phyloP scores from a whole-genome alignment of 1,284 basidiomycete genomes.

The Fomitopsis palustris region DNA sequence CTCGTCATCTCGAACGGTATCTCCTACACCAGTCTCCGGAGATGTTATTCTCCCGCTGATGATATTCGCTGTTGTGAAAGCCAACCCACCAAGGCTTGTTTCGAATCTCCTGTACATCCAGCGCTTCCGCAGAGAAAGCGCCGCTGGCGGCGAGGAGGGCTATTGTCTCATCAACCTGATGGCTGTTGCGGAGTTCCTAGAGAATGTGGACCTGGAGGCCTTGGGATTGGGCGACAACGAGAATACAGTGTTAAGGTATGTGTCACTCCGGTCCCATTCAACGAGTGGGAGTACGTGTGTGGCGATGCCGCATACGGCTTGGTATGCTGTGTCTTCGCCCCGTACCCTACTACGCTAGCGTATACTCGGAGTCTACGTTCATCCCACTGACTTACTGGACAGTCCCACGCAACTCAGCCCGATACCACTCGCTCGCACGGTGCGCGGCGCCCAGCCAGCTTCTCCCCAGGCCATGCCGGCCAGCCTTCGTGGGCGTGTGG shows the following conservation, averaged over 20 bases:
- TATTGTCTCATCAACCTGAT: slow-evolving; percentile 93
- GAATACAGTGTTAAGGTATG: slow-evolving; percentile 55
- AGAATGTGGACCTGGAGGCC: slow-evolving; percentile 84
- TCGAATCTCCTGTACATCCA: slow-evolving; percentile 87
- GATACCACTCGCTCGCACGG: slow-evolving; percentile 52
- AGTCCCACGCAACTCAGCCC: slow-evolving; percentile 76
- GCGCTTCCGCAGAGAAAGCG: slow-evolving; percentile 72
- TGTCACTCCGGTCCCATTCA: background rate
- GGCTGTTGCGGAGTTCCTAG: slow-evolving; percentile 91
- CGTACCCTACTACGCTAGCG: background rate
- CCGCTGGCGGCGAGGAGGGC: slow-evolving; percentile 77
- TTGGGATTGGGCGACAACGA: slow-evolving; percentile 73
- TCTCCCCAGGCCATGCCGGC: slow-evolving; percentile 36
- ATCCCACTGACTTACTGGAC: slow-evolving; percentile 8
- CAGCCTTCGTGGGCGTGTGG: slow-evolving; percentile 70
- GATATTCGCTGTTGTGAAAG: slow-evolving; percentile 88
- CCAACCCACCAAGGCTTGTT: slow-evolving; percentile 82
- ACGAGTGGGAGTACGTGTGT: background rate
- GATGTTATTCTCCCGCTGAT: slow-evolving; percentile 86
- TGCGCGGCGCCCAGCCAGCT: slow-evolving; percentile 23
- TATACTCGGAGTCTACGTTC: background rate
- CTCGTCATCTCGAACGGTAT: slow-evolving; percentile 27
- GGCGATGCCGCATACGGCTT: background rate
- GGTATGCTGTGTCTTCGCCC: slow-evolving; percentile 4
- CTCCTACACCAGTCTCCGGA: slow-evolving; percentile 54